These are phyloP conservation scores for Aegilops speltoides DNA, from an alignment of 176 grass and related monocot genomes.

Conservation along the genomic window DNA sequence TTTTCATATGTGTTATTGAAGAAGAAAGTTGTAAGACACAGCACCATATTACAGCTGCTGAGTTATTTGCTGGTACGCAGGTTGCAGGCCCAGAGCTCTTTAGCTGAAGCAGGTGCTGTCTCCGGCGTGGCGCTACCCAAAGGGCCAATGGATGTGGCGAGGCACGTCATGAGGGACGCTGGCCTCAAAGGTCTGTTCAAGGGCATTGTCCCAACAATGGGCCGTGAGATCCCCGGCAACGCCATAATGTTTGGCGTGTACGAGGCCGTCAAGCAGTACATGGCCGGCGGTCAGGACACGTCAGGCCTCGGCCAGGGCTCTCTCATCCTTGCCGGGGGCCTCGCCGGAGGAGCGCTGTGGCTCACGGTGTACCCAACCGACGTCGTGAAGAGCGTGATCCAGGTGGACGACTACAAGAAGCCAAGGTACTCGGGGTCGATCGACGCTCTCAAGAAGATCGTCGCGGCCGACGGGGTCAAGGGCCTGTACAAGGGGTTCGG, in stretches of 20 bases:
- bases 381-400: constrained; percentile 89
- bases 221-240: constrained; percentile 80
- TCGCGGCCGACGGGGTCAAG: constrained; percentile 71
- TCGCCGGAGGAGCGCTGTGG: constrained; percentile 76
- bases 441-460: constrained; percentile 70
- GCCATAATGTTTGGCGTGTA: constrained; percentile 92
- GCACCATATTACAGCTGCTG: background rate
- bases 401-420: constrained; percentile 91
- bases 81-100: constrained; percentile 81
- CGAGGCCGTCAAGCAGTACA: constrained; percentile 64
- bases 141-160: constrained; percentile 88
- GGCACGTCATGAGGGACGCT: constrained; percentile 68
- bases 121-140: constrained; percentile 43
- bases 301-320: constrained; percentile 63
- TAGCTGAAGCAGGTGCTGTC: constrained; percentile 38
- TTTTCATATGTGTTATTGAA: background rate
- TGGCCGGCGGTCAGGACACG: constrained; percentile 66
- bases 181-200: constrained; percentile 72
- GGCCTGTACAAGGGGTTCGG: constrained; percentile 92
- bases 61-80: constrained; percentile 18
- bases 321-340: constrained; percentile 65
- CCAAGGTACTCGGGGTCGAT: constrained; percentile 74
- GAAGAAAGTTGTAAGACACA: background rate
- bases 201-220: constrained; percentile 75
- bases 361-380: constrained; percentile 72